Conservation (phyloP, 495 filamentous ascomycete species). For the Annulohypoxylon nitens region DNA sequence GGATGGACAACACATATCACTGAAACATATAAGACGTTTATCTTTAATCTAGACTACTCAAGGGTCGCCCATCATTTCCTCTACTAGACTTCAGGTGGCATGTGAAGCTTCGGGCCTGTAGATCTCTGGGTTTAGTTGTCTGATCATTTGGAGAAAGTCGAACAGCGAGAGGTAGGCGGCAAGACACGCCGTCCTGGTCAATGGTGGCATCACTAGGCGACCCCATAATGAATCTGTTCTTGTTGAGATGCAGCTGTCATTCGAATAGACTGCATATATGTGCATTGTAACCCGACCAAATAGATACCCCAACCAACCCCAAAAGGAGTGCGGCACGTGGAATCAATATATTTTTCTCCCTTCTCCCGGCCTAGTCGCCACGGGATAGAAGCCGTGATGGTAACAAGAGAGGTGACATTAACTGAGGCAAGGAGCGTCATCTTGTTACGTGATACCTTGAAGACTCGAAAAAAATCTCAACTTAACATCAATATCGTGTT, state of each 20-base stretch:
- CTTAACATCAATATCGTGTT: conserved; percentile 14
- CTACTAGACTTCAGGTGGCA: conserved; percentile 26
- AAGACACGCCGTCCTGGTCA: conserved; percentile 13
- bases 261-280: conserved; percentile 31
- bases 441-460: conserved; percentile 26
- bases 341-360: conserved; percentile 43
- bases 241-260: conserved; percentile 43
- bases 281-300: conserved; percentile 29
- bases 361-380: conserved; percentile 42
- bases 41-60: conserved; percentile 43
- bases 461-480: conserved; percentile 26
- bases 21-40: conserved; percentile 33
- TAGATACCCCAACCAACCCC: conserved; percentile 30
- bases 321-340: conserved; percentile 46
- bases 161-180: conserved; percentile 2
- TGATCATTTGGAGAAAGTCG: conserved; percentile 29
- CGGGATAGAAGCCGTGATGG: conserved; percentile 44
- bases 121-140: conserved; percentile 33
- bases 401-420: conserved; percentile 28
- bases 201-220: neutral
- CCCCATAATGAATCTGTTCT: conserved; percentile 9
- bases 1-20: conserved; percentile 25
- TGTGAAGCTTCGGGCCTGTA: conserved; percentile 31
- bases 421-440: conserved; percentile 25
- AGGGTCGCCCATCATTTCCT: conserved; percentile 40